Evolutionary conservation across 305 asterid genomes (phyloP).

Genomic region (Solanum chacoense): DNA sequence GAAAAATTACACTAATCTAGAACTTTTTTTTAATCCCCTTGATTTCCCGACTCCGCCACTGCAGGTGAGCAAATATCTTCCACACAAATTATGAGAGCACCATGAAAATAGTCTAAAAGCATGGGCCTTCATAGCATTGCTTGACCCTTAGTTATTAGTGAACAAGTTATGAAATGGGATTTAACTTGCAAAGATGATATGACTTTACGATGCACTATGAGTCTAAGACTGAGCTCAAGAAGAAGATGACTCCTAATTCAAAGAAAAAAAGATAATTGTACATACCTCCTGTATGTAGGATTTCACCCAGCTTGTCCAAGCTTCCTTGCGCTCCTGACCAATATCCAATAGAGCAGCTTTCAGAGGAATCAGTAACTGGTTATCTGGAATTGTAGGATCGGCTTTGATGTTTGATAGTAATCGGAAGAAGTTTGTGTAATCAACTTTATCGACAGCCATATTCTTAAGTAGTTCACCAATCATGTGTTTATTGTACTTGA

Average conservation of each 20-base stretch:
- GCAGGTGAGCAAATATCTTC: not conserved
- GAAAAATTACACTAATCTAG: not conserved
- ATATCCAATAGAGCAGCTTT: constrained; percentile 86
- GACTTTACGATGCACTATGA: not conserved
- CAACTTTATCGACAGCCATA: constrained; percentile 95
- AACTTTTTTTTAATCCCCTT: not conserved
- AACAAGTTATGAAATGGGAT: not conserved
- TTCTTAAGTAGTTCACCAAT: constrained; percentile 82
- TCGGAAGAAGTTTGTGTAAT: constrained; percentile 96
- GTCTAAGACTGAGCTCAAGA: not conserved
- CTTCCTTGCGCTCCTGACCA: constrained; percentile 84
- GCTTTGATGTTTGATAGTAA: constrained; percentile 78
- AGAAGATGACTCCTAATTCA: not conserved
- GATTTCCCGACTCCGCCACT: not conserved
- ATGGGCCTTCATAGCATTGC: no score
- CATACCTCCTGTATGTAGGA: constrained; percentile 76
- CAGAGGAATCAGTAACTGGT: constrained; percentile 58
- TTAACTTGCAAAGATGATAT: not conserved
- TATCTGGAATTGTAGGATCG: constrained; percentile 46
- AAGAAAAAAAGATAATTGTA: not conserved
- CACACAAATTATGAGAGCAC: not conserved
- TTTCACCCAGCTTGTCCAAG: constrained; percentile 86
- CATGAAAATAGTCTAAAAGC: not conserved
- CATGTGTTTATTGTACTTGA: constrained; percentile 77
- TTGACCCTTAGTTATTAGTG: not conserved